Evolutionary conservation across 257 asterid species (phyloP), one percentile per base, ranked within the genome.

Genomic region (Salvia splendens): DNA sequence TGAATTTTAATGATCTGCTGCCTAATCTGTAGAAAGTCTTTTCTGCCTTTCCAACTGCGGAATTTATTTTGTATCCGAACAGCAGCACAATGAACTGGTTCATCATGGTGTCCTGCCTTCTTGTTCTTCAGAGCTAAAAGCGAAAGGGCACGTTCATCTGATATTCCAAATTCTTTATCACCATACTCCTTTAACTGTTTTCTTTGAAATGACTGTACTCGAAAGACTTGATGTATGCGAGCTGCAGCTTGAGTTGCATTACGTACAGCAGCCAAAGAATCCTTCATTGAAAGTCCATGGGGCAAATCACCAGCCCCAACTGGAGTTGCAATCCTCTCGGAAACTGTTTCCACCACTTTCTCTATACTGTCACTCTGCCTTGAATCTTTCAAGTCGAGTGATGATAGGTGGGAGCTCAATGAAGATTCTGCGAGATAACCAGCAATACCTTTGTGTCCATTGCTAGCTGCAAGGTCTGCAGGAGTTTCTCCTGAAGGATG

Each of bases 201-300:
- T 72, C 95, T 89, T 63, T 92, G 96, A 77, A 92, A 92, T 0
- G 98, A 92, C 80, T 87, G 95, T 69, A 82, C 82, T 73, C 98
- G 80, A 73, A 79, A 89, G 64, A 87, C 96, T 78, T 92, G 91
- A 78, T 84, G 91, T 65, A 92, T 89, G 71, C 92, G 98, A 73
- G 96, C 96, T 57, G 96, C 96, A 67, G 96, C 96, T 83, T 87
- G 98, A 69, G 96, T 87, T 43, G 98, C 98, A 81, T 92, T 92
- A 61, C 96, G 92, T 47, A 92, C 84, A 46, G 98, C 98, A 48
- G 91, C 98, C 69, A 92, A 74, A 5, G 96, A 87, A 78, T 92
- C 96, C 81, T 89, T 89, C 78, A 89, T 28, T 49, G 95, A 87
- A 46, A 82, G 83, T 55, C 89, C 94, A 59, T 83, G 85, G 43